Evolutionary conservation across 1,284 basidiomycete genomes (phyloP).

Genomic region (Boletus sp.): DNA sequence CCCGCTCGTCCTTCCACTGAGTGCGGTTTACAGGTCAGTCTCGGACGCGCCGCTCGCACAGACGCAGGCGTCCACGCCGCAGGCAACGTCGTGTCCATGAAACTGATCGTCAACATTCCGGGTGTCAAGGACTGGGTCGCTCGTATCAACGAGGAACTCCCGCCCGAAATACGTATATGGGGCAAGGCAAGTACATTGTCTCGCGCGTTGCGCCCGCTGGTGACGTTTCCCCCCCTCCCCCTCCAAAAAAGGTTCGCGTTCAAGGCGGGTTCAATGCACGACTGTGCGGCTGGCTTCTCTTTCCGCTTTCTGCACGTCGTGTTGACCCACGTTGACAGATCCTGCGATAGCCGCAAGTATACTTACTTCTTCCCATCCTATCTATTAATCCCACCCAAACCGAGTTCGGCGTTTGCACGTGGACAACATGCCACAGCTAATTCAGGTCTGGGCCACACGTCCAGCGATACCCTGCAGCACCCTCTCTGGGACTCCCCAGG

Average conservation of each 20-base stretch:
- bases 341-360: constrained; percentile 93
- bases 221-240: too few relatives aligned
- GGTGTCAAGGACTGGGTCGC: constrained; percentile 67
- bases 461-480: constrained; percentile 27
- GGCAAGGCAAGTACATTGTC: constrained; percentile 54
- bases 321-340: constrained; percentile 40
- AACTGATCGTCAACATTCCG: constrained; percentile 79
- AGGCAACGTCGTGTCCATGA: constrained; percentile 89
- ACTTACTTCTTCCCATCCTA: constrained; percentile 97
- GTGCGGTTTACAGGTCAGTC: constrained; percentile 54
- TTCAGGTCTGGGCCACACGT: background rate
- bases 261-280: constrained; percentile 93
- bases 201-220: background rate
- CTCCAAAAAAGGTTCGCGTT: constrained; percentile 53
- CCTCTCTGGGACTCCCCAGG: constrained; percentile 47
- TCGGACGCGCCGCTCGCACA: constrained; percentile 89
- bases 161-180: constrained; percentile 92
- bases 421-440: constrained; percentile 28
- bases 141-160: constrained; percentile 84
- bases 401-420: constrained; percentile 60
- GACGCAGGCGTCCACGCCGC: constrained; percentile 98
- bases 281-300: constrained; percentile 47
- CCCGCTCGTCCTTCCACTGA: background rate
- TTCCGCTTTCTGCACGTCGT: background rate
- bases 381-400: constrained; percentile 88